Evolutionary conservation across 164 flowering plant species (phyloP).

Genomic region (Tinospora cordifolia): DNA sequence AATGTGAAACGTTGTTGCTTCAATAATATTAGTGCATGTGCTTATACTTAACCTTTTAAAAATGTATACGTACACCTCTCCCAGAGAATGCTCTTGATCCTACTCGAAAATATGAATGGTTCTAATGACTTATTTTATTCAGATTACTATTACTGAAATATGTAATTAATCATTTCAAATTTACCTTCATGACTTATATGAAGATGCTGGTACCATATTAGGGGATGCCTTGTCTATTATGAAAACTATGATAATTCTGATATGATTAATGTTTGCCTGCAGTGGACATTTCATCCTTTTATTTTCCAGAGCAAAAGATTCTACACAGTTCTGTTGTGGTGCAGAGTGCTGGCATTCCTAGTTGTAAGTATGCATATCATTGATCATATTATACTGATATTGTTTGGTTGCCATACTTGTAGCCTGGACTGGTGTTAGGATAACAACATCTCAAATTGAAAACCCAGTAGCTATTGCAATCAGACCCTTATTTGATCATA

Average conservation of each 20-base stretch:
- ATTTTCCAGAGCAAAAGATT: constrained; percentile 78
- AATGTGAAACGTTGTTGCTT: too few species aligned
- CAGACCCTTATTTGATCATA: background rate
- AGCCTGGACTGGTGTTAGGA: background rate
- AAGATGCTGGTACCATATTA: too few species aligned
- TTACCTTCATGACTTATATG: too few species aligned
- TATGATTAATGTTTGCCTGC: constrained; percentile 27
- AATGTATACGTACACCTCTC: background rate
- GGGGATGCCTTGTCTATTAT: background rate
- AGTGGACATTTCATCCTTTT: constrained; percentile 99
- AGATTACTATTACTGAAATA: background rate
- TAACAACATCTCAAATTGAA: background rate
- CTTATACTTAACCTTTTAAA: too few species aligned
- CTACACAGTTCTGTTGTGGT: constrained; percentile 92
- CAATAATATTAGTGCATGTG: too few species aligned
- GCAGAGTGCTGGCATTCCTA: constrained; percentile 93
- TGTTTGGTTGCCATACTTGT: too few species aligned
- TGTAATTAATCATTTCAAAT: too few species aligned
- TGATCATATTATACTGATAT: background rate
- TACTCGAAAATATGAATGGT: background rate
- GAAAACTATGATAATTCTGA: constrained; percentile 1
- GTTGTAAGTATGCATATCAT: constrained; percentile 57
- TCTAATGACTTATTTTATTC: background rate
- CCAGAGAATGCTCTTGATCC: background rate
- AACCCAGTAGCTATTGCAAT: background rate